Conservation (phyloP, 2,329 filamentous ascomycete species). For the Thelonectria rubi region DNA sequence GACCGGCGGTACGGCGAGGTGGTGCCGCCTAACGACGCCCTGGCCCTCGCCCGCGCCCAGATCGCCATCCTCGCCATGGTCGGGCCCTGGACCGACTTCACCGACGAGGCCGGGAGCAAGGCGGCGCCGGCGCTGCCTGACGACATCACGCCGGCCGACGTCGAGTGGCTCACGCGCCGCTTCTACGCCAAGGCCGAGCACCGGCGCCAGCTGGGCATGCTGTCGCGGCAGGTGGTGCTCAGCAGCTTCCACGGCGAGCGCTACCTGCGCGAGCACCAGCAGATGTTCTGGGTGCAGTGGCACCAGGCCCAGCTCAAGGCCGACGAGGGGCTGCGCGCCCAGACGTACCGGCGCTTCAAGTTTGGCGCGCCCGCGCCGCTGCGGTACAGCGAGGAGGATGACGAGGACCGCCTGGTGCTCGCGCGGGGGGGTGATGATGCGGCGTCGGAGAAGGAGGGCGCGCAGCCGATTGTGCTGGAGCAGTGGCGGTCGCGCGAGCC, state of each 20-base stretch:
- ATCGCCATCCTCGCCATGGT: slow-evolving; percentile 33
- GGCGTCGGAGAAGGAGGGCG: slow-evolving; percentile 7
- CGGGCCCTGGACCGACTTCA: slow-evolving; percentile 33
- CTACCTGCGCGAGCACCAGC: slow-evolving; percentile 33
- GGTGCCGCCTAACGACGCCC: slow-evolving; percentile 31
- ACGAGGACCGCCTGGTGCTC: no score
- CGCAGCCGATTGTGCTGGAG: slow-evolving; percentile 10
- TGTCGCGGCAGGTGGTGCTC: slow-evolving; percentile 30
- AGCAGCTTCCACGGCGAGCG: slow-evolving; percentile 34
- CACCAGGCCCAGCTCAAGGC: slow-evolving; percentile 25
- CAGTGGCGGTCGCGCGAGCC: slow-evolving; percentile 8
- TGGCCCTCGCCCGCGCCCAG: slow-evolving; percentile 31
- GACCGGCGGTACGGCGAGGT: slow-evolving; percentile 34
- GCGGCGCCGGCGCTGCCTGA: slow-evolving; percentile 21
- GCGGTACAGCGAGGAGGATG: slow-evolving; percentile 23
- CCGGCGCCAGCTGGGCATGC: slow-evolving; percentile 26
- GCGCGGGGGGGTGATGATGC: not conserved
- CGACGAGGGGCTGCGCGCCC: slow-evolving; percentile 6
- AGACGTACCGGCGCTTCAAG: slow-evolving; percentile 21
- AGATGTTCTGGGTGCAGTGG: slow-evolving; percentile 38
- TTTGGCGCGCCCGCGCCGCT: slow-evolving; percentile 25
- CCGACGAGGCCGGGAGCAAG: slow-evolving; percentile 16
- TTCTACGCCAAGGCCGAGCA: slow-evolving; percentile 28
- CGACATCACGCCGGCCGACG: slow-evolving; percentile 26
- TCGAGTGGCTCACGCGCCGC: slow-evolving; percentile 28